Base-by-base conservation (phyloP, 257 asterid genomes). In the Solanum pimpinellifolium region DNA sequence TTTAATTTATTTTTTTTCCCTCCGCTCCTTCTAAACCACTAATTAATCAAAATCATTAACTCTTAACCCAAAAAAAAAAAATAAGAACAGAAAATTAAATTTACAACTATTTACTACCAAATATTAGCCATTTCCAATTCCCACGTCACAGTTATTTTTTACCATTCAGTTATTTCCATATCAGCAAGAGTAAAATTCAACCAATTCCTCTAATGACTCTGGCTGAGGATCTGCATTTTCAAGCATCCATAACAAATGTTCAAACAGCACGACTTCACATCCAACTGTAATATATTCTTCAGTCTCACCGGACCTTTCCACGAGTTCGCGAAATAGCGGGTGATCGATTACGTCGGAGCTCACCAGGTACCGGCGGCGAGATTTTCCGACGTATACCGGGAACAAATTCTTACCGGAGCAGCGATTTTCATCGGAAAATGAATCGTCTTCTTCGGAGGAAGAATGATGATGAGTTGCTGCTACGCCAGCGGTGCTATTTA, bases 211-310 rank as follows among this genome's bases (percentile, higher is more conserved):
- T 85, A 93, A 35, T 14, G 99, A 93, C 35, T 96, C 98, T 31
- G 97, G 96, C 88, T 92, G 98, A 81, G 97, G 98, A 91, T 96
- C 99, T 84, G 96, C 95, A 85, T 94, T 94, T 88, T 91, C 94
- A 37, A 94, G 96, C 96, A 94, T 94, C 98, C 98, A 94, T 0
- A 96, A 93, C 21, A 96, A 93, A 90, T 96, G 99, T 69, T 96
- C 99, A 87, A 96, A 96, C 85, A 96, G 92, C 15, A 96, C 99
- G 5, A 96, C 99, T 90, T 96, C 99, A 46, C 99, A 96, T 1
- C 96, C 94, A 46, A 95, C 93, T 77, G 90, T 88, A 89, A 93
- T 85, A 73, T 91, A 87, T 3, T 91, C 93, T 1, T 85, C 87
- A n/a, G 86, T 90, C 41, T 70, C 88, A 5, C 82, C 85, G 41